Percentiles rank a stretch among this genome's conserved stretches.
Conservation (phyloP, 2,329 filamentous ascomycete species). For the Geosmithia putterillii region DNA sequence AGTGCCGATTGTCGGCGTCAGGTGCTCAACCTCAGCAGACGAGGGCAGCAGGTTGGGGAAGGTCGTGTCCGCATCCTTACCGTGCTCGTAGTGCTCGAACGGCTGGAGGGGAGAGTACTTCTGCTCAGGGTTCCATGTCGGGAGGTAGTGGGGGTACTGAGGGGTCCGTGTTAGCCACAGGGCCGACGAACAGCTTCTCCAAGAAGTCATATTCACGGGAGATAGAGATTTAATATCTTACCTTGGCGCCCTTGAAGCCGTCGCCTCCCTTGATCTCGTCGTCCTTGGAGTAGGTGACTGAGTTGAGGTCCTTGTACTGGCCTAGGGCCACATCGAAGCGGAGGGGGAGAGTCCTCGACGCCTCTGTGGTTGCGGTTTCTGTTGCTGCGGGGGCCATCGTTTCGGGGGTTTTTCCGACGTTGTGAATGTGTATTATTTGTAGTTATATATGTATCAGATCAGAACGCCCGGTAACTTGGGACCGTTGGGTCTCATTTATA, state of each 20-base stretch:
- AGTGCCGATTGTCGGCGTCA: slow-evolving; percentile 64
- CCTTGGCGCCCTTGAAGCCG: slow-evolving; percentile 8
- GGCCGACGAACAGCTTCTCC: neutral
- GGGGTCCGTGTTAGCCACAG: neutral
- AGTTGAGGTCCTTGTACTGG: slow-evolving; percentile 15
- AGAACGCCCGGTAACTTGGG: neutral
- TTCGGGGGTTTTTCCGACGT: neutral
- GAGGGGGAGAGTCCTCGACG: neutral
- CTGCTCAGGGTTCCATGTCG: slow-evolving; percentile 55
- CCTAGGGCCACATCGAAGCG: neutral
- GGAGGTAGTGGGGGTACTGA: slow-evolving; percentile 60
- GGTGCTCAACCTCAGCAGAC: slow-evolving; percentile 38
- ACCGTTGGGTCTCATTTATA: neutral
- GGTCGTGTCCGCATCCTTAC: slow-evolving; percentile 57
- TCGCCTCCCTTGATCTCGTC: slow-evolving; percentile 11
- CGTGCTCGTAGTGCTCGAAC: slow-evolving; percentile 65
- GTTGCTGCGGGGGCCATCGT: neutral
- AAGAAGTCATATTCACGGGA: neutral
- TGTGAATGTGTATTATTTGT: neutral
- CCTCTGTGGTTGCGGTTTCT: neutral
- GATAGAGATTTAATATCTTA: neutral
- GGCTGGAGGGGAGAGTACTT: slow-evolving; percentile 52
- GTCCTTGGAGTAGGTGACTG: slow-evolving; percentile 11
- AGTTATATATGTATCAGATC: neutral
- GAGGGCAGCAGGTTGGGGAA: slow-evolving; percentile 56